Evolutionary conservation across 1,284 basidiomycete genomes (phyloP).

Genomic region (Sporisorium scitamineum): DNA sequence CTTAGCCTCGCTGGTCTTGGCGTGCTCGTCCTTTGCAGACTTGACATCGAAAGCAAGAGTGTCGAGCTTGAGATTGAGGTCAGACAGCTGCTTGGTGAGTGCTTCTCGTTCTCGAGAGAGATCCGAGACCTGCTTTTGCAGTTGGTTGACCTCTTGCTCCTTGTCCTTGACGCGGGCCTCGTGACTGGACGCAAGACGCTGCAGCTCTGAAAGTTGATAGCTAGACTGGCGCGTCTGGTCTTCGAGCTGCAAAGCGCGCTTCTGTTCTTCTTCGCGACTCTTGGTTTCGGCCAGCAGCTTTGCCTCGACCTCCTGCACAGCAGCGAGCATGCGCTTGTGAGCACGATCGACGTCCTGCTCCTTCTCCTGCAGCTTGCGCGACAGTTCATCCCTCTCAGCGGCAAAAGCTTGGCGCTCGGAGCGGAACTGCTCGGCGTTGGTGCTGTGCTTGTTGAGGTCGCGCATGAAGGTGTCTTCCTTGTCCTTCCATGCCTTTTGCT

Average conservation of each 20-base stretch:
- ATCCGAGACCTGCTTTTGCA: conserved; percentile 75
- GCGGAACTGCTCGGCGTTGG: conserved; percentile 49
- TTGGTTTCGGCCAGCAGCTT: conserved; percentile 79
- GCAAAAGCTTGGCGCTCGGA: conserved; percentile 43
- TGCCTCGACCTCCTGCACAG: conserved; percentile 79
- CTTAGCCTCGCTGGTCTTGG: conserved; percentile 74
- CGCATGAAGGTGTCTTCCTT: conserved; percentile 72
- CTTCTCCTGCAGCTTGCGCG: conserved; percentile 78
- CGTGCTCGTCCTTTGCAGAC: conserved; percentile 76
- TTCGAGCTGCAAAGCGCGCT: conserved; percentile 53
- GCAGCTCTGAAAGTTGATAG: conserved; percentile 82
- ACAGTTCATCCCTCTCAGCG: conserved; percentile 77
- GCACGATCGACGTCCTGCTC: conserved; percentile 83
- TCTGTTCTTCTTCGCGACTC: conserved; percentile 69
- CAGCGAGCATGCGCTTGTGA: conserved; percentile 81
- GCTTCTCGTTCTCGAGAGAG: conserved; percentile 71
- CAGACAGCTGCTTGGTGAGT: conserved; percentile 73
- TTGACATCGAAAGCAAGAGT: conserved; percentile 78
- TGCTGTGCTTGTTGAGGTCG: conserved; percentile 53
- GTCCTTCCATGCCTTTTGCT: conserved; percentile 78
- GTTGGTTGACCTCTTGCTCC: conserved; percentile 78
- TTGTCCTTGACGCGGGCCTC: conserved; percentile 82
- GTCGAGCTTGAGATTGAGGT: conserved; percentile 79
- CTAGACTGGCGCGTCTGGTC: conserved; percentile 73
- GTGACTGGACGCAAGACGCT: conserved; percentile 81